phyloP scores from a whole-genome alignment of 495 filamentous ascomycete species.

The Penicillium coprophilum region DNA sequence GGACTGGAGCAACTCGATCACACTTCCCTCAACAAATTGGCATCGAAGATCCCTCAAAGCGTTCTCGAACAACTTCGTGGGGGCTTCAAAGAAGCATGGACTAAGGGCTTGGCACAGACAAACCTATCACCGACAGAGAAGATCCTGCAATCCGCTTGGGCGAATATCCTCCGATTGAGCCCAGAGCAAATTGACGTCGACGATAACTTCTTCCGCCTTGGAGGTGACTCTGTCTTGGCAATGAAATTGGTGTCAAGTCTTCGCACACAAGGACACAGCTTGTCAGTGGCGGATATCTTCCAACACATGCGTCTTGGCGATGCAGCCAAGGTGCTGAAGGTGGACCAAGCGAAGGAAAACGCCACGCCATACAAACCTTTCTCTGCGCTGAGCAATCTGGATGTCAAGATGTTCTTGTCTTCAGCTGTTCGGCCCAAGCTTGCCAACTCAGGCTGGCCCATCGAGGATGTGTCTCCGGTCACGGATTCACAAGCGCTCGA shows the following conservation, averaged over 20 bases:
- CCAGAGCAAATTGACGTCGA: constrained; percentile 40
- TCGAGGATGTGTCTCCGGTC: constrained; percentile 36
- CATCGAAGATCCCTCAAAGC: constrained; percentile 22
- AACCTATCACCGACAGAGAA: constrained; percentile 36
- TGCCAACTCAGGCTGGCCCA: constrained; percentile 28
- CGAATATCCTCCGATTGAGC: constrained; percentile 39
- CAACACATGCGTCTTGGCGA: constrained; percentile 44
- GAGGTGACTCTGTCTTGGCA: constrained; percentile 47
- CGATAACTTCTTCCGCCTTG: constrained; percentile 49
- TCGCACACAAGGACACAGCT: constrained; percentile 31
- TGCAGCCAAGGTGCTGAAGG: constrained; percentile 34
- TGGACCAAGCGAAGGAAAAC: constrained; percentile 20
- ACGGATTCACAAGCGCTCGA: constrained; percentile 47
- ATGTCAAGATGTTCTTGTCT: constrained; percentile 30
- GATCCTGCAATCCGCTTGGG: constrained; percentile 48
- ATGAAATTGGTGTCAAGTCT: constrained; percentile 46
- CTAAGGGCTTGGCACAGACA: constrained; percentile 18
- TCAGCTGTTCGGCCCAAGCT: constrained; percentile 31
- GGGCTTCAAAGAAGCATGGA: constrained; percentile 28
- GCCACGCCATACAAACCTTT: constrained; percentile 33
- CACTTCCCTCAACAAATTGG: constrained; percentile 26
- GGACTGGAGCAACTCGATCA: constrained; percentile 26
- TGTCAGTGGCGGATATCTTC: constrained; percentile 50
- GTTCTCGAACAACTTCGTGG: constrained; percentile 22
- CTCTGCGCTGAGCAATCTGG: constrained; percentile 34